Base-by-base conservation (phyloP, 345 rosid species). In the Dipteronia sinensis region DNA sequence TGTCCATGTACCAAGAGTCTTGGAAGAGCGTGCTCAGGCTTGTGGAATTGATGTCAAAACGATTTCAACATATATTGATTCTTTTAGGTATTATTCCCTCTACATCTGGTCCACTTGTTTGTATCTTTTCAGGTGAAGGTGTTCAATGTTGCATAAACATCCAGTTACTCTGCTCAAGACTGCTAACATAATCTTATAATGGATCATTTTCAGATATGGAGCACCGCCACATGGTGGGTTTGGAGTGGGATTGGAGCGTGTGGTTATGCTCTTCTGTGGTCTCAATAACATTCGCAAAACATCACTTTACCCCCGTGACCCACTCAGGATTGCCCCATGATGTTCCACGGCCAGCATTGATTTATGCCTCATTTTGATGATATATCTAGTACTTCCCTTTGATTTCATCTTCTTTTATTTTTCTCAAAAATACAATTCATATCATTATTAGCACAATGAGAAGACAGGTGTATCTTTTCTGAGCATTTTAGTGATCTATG, bases 191-290 rank as follows among this genome's bases (percentile, higher is more conserved):
- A 25, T 51, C 61, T 29, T 9, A 65, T 66, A 62, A 71, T 77
- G 73, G 56, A 27, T 76, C 23, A 63, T 56, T 65, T 74, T 58
- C 85, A 95, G 95, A 82, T 92, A 89, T 55, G 98, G 98, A 42
- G 93, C 90, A 4, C 91, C 99, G 51, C 97, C 92, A 0, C 99
- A 93, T 27, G 99, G 97, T n/a, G 97, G 98, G 10, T 94, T 95
- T 29, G 95, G 98, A 59, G 94, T 84, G 22, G 98, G 97, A 22
- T 68, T 94, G 80, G 98, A 95, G 82, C 89, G 95, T 8, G 95
- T 93, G 64, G 94, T 95, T 7, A 95, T 95, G 98, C 89, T 93
- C 13, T 95, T 91, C 78, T 92, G 90, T 25, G 97, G 88, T 7
- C 87, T 91, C 68, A 90, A 92, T 34, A 91, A 93, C 86, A 92